Evolutionary conservation across 2,329 filamentous ascomycete species (phyloP).

Genomic region (Zymoseptoria tritici): DNA sequence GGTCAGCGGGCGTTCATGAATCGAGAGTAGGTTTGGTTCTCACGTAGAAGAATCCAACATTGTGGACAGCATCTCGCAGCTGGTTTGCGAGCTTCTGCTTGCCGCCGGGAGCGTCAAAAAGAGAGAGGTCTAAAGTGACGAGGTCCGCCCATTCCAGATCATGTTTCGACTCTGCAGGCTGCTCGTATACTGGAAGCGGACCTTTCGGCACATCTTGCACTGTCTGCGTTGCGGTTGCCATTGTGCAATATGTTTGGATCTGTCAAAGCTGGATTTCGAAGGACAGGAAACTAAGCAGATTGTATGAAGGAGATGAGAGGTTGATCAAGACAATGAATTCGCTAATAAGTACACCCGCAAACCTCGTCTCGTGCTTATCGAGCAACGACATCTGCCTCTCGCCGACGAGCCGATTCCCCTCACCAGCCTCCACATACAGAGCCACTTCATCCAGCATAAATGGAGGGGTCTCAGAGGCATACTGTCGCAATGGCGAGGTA

Average conservation of each 20-base stretch:
- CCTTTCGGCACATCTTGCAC: conserved; percentile 9
- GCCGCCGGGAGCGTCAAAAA: conserved; percentile 48
- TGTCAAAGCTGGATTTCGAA: background rate
- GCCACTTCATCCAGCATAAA: conserved; percentile 4
- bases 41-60: conserved; percentile 55
- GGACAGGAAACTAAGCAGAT: background rate
- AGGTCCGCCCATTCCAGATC: conserved; percentile 46
- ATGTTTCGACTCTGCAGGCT: conserved; percentile 16
- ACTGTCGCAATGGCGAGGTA: background rate
- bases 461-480: conserved; percentile 1
- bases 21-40: background rate
- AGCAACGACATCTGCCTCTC: background rate
- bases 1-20: background rate
- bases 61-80: conserved; percentile 44
- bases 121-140: conserved; percentile 49
- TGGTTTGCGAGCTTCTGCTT: conserved; percentile 49
- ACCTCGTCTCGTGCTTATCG: background rate
- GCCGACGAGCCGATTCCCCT: conserved; percentile 3
- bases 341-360: background rate
- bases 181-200: conserved; percentile 14
- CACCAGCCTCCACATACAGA: conserved; percentile 1
- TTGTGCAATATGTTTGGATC: background rate
- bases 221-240: conserved; percentile 16
- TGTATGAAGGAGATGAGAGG: background rate
- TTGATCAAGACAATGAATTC: background rate